phyloP scores from a whole-genome alignment of 179 eudicot species.

The Sideroxylon spinosum region DNA sequence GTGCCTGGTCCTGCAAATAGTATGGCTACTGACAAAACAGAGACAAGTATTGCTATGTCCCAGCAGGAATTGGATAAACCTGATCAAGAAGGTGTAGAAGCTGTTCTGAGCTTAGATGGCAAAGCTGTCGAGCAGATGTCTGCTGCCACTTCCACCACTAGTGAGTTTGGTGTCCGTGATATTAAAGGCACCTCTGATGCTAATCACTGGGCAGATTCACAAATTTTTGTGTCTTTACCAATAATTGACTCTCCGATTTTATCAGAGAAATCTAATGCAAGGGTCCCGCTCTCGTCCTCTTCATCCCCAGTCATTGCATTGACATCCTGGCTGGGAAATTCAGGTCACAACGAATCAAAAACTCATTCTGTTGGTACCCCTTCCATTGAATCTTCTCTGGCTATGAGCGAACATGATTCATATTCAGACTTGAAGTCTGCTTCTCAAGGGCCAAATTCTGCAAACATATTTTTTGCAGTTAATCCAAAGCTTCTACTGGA shows the following conservation, averaged over 20 bases:
- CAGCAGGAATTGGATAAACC: constrained; percentile 26
- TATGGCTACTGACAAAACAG: constrained; percentile 23
- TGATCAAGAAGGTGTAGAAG: constrained; percentile 34
- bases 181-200: constrained; percentile 30
- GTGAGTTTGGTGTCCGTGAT: constrained; percentile 40
- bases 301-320: constrained; percentile 57
- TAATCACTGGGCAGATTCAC: constrained; percentile 55
- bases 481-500: constrained; percentile 66
- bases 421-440: constrained; percentile 47
- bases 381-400: constrained; percentile 50
- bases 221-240: constrained; percentile 56
- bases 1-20: constrained; percentile 38
- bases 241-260: constrained; percentile 67
- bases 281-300: constrained; percentile 39
- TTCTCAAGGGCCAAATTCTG: constrained; percentile 44
- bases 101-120: constrained; percentile 31
- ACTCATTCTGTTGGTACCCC: constrained; percentile 41
- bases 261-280: constrained; percentile 67
- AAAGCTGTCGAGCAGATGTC: constrained; percentile 44
- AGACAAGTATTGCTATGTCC: constrained; percentile 23
- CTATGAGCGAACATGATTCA: constrained; percentile 52
- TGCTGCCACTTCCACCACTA: constrained; percentile 31
- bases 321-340: constrained; percentile 65
- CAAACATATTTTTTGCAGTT: constrained; percentile 47
- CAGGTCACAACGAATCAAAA: constrained; percentile 36